A percentile compares a stretch with the other conserved stretches of the same genome.
Conservation (phyloP, 495 filamentous ascomycete genomes). For the Penicillium flavigenum region DNA sequence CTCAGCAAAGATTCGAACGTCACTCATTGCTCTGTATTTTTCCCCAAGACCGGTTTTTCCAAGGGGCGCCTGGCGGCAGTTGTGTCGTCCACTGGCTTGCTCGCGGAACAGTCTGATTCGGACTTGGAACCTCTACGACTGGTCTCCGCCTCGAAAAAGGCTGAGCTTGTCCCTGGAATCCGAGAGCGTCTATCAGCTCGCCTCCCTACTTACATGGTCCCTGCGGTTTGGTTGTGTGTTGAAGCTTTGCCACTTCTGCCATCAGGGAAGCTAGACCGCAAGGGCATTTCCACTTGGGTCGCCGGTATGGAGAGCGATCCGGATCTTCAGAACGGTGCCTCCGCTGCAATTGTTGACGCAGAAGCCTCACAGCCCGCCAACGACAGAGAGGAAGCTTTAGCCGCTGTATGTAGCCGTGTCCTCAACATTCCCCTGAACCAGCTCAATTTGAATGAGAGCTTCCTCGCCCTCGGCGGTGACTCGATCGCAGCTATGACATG, state of each 20-base stretch:
- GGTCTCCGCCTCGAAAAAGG: constrained; percentile 24
- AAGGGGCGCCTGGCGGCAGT: constrained; percentile 44
- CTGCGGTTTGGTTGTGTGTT: constrained; percentile 50
- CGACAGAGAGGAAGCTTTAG: constrained; percentile 37
- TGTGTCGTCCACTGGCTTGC: constrained; percentile 29
- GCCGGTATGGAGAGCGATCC: constrained; percentile 34
- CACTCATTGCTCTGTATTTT: constrained; percentile 45
- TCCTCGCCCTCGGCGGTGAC: constrained; percentile 65
- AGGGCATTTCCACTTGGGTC: constrained; percentile 38
- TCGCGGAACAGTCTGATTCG: constrained; percentile 23
- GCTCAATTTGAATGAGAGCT: constrained; percentile 56
- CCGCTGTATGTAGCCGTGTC: constrained; percentile 51
- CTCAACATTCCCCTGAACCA: constrained; percentile 48
- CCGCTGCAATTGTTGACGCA: neutral
- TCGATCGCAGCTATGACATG: constrained; percentile 71
- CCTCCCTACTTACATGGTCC: constrained; percentile 58
- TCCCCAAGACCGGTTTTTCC: constrained; percentile 43
- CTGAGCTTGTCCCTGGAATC: constrained; percentile 28
- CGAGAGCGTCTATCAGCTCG: constrained; percentile 34
- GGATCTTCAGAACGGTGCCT: constrained; percentile 10
- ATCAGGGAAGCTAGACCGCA: constrained; percentile 56
- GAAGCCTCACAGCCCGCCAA: constrained; percentile 27
- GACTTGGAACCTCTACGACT: constrained; percentile 30
- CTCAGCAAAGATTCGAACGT: constrained; percentile 30
- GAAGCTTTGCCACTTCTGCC: constrained; percentile 49